Evolutionary conservation across 2,329 filamentous ascomycete genomes (phyloP).

Genomic region (Pyrenophora tritici-repentis): DNA sequence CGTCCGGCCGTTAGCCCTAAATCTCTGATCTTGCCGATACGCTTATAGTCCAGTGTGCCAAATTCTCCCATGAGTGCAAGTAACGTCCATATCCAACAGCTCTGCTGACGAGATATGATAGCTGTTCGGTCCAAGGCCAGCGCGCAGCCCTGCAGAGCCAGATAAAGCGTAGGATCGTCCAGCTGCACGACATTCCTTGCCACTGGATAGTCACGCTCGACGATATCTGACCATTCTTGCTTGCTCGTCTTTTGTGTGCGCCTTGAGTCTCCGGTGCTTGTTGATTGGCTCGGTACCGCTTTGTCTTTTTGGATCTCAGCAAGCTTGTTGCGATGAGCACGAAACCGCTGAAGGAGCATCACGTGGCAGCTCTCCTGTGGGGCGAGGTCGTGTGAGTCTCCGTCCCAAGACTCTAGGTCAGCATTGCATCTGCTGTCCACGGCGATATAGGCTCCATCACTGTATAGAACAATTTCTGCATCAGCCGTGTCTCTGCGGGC

Average conservation of each 20-base stretch:
- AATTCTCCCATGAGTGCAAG: conserved; percentile 74
- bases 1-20: conserved; percentile 76
- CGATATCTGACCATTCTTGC: conserved; percentile 40
- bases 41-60: conserved; percentile 74
- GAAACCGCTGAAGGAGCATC: conserved; percentile 68
- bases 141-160: conserved; percentile 65
- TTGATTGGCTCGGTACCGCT: background rate
- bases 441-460: conserved; percentile 77
- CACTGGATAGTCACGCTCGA: conserved; percentile 49
- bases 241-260: conserved; percentile 37
- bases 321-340: conserved; percentile 66
- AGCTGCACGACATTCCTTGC: conserved; percentile 58
- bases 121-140: conserved; percentile 67
- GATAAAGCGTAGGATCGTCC: conserved; percentile 68
- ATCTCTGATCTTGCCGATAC: conserved; percentile 77
- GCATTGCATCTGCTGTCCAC: conserved; percentile 46
- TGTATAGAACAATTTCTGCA: conserved; percentile 66
- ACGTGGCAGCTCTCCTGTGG: conserved; percentile 71
- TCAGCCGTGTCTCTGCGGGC: conserved; percentile 56
- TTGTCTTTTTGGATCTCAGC: conserved; percentile 53
- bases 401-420: conserved; percentile 18
- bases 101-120: conserved; percentile 67
- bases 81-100: conserved; percentile 84
- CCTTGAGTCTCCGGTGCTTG: background rate
- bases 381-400: conserved; percentile 14